These are phyloP conservation scores for Marasmius tenuissimus DNA, from an alignment of 1,284 basidiomycete species.

Conservation along the genomic window DNA sequence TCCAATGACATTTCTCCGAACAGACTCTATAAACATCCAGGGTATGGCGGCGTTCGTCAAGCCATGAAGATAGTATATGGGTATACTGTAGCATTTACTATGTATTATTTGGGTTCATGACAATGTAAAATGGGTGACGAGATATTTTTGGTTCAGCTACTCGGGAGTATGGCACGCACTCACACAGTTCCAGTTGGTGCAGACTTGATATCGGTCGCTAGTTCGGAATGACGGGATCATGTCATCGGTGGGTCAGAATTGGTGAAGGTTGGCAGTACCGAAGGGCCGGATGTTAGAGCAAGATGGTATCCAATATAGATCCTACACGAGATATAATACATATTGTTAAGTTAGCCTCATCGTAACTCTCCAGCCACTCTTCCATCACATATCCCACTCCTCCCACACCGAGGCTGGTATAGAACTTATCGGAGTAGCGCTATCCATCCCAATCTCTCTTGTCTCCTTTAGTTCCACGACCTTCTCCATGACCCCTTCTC, in stretches of 20 bases:
- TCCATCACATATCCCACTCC: conserved; percentile 64
- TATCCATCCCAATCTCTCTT: conserved; percentile 37
- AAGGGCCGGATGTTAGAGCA: no score
- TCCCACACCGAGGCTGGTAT: conserved; percentile 52
- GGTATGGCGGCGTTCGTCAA: not conserved
- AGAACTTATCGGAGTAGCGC: conserved; percentile 31
- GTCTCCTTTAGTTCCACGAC: conserved; percentile 73
- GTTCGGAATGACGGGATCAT: no score
- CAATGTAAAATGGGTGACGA: no score
- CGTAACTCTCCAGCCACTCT: not conserved
- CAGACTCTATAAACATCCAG: not conserved
- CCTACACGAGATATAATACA: no score
- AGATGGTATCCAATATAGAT: no score
- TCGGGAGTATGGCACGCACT: no score
- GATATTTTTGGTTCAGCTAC: no score
- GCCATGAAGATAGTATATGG: conserved; percentile 9
- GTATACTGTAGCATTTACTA: not conserved
- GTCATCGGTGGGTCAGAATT: no score
- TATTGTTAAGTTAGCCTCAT: not conserved
- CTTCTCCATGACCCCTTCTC: conserved; percentile 55
- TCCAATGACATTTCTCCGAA: no score
- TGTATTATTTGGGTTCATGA: not conserved
- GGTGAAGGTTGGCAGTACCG: no score
- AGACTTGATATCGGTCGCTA: no score
- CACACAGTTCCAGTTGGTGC: no score